Percentiles rank a stretch among this genome's conserved stretches.
phyloP scores from a whole-genome alignment of 2,329 filamentous ascomycete species.

The Nigrospora oryzae region DNA sequence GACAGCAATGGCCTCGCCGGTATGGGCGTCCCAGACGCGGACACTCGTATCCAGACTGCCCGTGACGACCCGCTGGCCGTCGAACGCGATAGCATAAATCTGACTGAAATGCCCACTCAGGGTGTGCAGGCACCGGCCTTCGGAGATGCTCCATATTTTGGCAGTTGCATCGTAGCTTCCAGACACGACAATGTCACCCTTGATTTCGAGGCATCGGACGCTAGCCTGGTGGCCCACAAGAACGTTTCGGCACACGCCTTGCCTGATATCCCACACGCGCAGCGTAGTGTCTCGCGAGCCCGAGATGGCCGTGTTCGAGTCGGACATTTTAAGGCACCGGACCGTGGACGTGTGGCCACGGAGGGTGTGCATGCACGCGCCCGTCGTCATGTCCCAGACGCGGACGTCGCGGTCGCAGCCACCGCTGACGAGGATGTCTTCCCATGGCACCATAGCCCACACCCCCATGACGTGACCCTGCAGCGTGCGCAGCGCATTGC shows the following conservation, averaged over 20 bases:
- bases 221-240: conserved; percentile 92
- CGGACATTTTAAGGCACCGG: conserved; percentile 94
- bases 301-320: conserved; percentile 88
- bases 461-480: conserved; percentile 98
- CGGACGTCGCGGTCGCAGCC: conserved; percentile 94
- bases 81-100: conserved; percentile 97
- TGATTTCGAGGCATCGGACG: conserved; percentile 89
- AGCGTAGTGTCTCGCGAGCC: conserved; percentile 92
- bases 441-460: conserved; percentile 99
- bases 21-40: conserved; percentile 87
- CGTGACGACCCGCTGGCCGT: conserved; percentile 86
- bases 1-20: conserved; percentile 81
- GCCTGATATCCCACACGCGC: conserved; percentile 87
- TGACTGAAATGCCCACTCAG: conserved; percentile 94
- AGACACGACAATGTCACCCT: conserved; percentile 94
- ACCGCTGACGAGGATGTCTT: conserved; percentile 87
- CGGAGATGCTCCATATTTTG: conserved; percentile 94
- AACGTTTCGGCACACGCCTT: conserved; percentile 82
- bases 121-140: conserved; percentile 85
- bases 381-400: conserved; percentile 92
- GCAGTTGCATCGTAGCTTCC: conserved; percentile 97
- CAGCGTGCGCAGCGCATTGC: conserved; percentile 78
- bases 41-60: conserved; percentile 96
- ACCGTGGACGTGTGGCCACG: conserved; percentile 96
- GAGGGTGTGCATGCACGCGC: conserved; percentile 70